These are phyloP conservation scores for Primulina huaijiensis DNA, from an alignment of 257 asterid genomes.

Conservation along the genomic window DNA sequence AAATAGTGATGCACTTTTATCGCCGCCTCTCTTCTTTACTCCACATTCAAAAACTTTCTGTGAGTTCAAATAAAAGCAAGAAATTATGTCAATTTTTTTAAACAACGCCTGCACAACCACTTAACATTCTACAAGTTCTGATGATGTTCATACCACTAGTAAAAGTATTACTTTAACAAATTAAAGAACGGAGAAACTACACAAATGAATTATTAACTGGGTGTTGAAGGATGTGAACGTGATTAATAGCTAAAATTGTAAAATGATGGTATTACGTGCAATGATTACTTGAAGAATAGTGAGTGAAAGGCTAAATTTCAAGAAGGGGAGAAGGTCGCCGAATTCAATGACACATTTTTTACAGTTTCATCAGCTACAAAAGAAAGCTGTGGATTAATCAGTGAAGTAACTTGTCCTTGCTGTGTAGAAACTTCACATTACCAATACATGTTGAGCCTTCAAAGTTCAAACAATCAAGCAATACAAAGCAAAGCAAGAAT, in stretches of 20 bases:
- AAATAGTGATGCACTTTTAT: constrained; percentile 70
- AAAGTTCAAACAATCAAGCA: constrained; percentile 9
- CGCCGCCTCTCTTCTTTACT: constrained; percentile 56
- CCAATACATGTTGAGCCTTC: not conserved
- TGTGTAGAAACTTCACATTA: not conserved
- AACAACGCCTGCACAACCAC: constrained; percentile 1
- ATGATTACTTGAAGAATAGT: not conserved
- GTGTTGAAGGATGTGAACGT: constrained; percentile 4
- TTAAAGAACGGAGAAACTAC: not conserved
- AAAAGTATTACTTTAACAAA: not conserved
- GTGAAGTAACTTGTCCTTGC: constrained; percentile 1
- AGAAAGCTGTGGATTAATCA: not conserved
- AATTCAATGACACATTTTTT: not conserved
- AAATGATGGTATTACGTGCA: not conserved
- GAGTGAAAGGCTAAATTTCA: not conserved
- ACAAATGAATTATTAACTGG: not conserved
- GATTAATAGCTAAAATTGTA: constrained; percentile 13
- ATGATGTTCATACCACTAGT: constrained; percentile 9
- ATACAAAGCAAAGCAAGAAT: constrained; percentile 9
- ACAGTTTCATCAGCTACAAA: not conserved
- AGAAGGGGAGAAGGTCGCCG: not conserved
- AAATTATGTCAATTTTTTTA: constrained; percentile 19
- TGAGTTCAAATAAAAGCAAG: constrained; percentile 24
- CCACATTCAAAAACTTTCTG: constrained; percentile 87
- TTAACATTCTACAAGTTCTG: constrained; percentile 9